Percentiles rank a stretch among this genome's conserved stretches.
These are phyloP conservation scores for Quercus aquifolioides DNA, from an alignment of 306 rosid genomes.

Conservation along the genomic window DNA sequence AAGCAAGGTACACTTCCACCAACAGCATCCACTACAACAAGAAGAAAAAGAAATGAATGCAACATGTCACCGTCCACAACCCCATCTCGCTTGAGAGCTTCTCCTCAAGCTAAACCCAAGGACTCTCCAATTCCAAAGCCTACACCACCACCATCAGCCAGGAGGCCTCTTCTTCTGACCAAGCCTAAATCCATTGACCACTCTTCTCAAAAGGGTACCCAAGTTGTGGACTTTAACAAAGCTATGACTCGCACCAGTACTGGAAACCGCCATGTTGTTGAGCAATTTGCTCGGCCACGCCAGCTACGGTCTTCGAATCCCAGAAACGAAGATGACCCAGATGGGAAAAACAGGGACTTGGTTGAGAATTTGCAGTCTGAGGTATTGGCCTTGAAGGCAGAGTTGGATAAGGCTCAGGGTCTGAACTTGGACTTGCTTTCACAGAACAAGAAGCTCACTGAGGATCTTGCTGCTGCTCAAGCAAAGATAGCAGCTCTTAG, in stretches of 20 bases:
- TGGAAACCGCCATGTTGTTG: constrained; percentile 29
- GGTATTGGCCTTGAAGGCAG: constrained; percentile 57
- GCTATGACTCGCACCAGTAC: constrained; percentile 26
- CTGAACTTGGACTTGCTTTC: constrained; percentile 59
- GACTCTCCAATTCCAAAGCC: constrained; percentile 46
- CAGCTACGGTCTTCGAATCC: constrained; percentile 32
- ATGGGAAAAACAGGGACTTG: constrained; percentile 52
- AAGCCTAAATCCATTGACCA: constrained; percentile 49
- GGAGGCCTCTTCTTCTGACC: constrained; percentile 36
- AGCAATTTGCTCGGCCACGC: constrained; percentile 42
- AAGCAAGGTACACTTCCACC: constrained; percentile 34
- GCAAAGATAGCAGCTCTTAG: constrained; percentile 42
- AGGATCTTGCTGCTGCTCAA: constrained; percentile 64
- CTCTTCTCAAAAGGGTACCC: constrained; percentile 53
- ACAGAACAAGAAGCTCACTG: constrained; percentile 52
- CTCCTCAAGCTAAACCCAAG: constrained; percentile 34
- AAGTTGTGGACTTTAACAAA: constrained; percentile 33
- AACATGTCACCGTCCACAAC: constrained; percentile 39
- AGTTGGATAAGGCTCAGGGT: constrained; percentile 54
- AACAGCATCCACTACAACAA: neutral
- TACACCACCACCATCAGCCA: constrained; percentile 26
- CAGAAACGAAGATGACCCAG: constrained; percentile 36
- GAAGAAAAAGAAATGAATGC: constrained; percentile 20
- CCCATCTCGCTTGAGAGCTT: constrained; percentile 45
- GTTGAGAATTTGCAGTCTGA: constrained; percentile 55